Base-by-base conservation (phyloP, 2,329 filamentous ascomycete species). In the Neonectria sp. region DNA sequence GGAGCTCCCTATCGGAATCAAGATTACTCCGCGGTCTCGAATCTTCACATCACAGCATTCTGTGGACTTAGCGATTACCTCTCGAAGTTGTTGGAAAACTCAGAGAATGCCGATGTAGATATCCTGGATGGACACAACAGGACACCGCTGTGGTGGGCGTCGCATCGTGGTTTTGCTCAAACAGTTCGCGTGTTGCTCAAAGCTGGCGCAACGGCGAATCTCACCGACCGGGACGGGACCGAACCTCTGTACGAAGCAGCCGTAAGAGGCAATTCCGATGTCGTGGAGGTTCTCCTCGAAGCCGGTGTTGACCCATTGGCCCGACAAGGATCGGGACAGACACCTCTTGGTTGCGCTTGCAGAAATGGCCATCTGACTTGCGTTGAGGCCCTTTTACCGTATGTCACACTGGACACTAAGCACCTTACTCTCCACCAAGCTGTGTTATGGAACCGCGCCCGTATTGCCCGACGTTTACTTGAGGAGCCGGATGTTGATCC, bases 41-140 rank as follows among this genome's bases (percentile, higher is more conserved):
- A 63, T 25, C 53, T 73, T 6, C 69, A 70, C n/a, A 51, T 70
- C 7, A 65, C 63, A 12, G 67, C 67, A 9, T 48, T 68, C 17
- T 71, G 65, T 6, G 71, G 69, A 2, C 56, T 72, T 11, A 24
- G 24, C 11, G 21, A 56, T 29, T 70, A 53, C 4, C 35, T 71
- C 3, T 43, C 56, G 7, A 17, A n/a, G 8, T 4, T 68, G 0
- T 29, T 71, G 11, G n/a, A 24, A 48, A 43, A 35, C 3, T 3
- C 46, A 24, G 21, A 13, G 45, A 58, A 63, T 49, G 2, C 27
- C 55, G 1, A 35, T 64, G 12, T 53, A 11, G 55, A 60, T 29
- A 17, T 21, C 7, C 3, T 6, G 25, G 7, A n/a, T 3, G 31
- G 12, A 1, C 1, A 17, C 24, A 46, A 2, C 46, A 37, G 37